Conservation (phyloP, 228 moss, liverwort and hornwort genomes). For the Sphagnum fallax region DNA sequence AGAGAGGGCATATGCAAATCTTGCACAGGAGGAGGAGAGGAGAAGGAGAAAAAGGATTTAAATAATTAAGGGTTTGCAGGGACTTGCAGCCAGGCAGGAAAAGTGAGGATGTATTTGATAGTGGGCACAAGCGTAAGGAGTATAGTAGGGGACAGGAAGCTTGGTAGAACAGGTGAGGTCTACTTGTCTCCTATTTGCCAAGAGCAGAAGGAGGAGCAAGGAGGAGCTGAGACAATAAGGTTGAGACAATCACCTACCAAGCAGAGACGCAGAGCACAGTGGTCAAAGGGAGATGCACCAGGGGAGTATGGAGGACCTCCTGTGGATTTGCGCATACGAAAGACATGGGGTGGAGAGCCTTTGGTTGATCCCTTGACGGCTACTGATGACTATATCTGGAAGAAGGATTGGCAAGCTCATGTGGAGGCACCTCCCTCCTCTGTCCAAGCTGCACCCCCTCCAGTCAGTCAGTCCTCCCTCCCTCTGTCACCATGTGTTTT, state of each 20-base stretch:
- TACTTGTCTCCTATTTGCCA: no score
- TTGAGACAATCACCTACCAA: conserved; percentile 17
- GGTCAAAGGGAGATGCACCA: conserved; percentile 66
- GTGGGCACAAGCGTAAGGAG: no score
- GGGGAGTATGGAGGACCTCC: conserved; percentile 92
- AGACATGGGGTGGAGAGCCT: conserved; percentile 54
- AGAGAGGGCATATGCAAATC: no score
- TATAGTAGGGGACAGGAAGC: no score
- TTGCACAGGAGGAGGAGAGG: no score
- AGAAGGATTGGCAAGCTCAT: conserved; percentile 80
- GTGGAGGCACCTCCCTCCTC: conserved; percentile 55
- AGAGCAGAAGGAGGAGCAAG: neutral
- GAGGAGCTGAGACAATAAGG: conserved; percentile 8
- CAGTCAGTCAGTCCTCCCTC: conserved; percentile 17
- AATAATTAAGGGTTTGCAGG: no score
- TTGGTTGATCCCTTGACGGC: conserved; percentile 54
- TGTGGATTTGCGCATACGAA: conserved; percentile 42
- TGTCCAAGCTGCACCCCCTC: conserved; percentile 21
- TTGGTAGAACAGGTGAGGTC: no score
- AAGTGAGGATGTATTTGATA: no score
- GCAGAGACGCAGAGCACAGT: conserved; percentile 55
- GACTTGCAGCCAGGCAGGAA: no score
- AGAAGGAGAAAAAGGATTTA: no score
- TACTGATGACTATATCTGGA: conserved; percentile 80
- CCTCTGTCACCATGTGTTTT: neutral